Evolutionary conservation across 345 rosid species (phyloP).

Genomic region (Brassica nigra): DNA sequence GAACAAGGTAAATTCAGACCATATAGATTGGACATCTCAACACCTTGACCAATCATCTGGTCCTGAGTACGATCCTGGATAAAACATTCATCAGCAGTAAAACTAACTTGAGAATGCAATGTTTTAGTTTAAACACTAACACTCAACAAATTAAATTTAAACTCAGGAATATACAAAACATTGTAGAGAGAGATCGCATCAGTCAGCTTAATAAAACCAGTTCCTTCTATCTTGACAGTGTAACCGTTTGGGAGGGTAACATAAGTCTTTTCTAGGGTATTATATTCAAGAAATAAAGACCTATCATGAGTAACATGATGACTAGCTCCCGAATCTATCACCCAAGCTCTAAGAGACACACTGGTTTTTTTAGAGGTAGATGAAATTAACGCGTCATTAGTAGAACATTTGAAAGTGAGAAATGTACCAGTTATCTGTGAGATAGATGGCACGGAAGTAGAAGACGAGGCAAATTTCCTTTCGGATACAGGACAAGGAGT

Average conservation of each 20-base stretch:
- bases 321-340: too few species aligned
- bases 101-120: neutral
- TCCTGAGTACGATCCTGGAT: neutral
- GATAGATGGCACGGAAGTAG: too few species aligned
- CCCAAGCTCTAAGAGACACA: too few species aligned
- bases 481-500: too few species aligned
- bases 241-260: neutral
- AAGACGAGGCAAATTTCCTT: too few species aligned
- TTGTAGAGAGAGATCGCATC: neutral
- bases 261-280: too few species aligned
- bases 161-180: neutral
- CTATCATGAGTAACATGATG: too few species aligned
- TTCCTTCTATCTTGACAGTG: neutral
- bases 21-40: neutral
- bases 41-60: neutral
- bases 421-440: too few species aligned
- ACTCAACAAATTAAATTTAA: neutral
- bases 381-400: too few species aligned
- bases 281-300: too few species aligned
- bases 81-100: neutral
- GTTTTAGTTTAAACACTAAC: neutral
- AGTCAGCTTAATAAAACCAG: neutral
- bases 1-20: neutral
- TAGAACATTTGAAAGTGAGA: too few species aligned
- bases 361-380: too few species aligned